phyloP scores from a whole-genome alignment of 2,329 filamentous ascomycete genomes.

The Aspergillus eucalypticola region DNA sequence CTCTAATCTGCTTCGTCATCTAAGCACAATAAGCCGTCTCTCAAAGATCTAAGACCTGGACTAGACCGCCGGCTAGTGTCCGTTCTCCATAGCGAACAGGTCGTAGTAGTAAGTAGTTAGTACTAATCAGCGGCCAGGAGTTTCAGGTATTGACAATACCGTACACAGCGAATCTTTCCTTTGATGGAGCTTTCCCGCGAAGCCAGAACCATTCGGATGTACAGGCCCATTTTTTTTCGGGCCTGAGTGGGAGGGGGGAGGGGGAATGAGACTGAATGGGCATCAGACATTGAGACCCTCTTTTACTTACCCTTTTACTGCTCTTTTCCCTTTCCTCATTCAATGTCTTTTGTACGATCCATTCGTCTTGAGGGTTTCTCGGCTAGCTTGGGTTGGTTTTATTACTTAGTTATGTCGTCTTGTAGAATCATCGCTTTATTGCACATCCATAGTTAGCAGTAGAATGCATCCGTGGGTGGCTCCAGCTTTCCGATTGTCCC shows the following conservation, averaged over 20 bases:
- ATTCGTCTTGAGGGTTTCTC: neutral
- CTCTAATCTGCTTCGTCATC: neutral
- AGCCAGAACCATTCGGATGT: neutral
- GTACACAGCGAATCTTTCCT: neutral
- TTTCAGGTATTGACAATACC: conserved; percentile 2
- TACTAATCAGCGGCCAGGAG: neutral
- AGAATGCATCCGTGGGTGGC: neutral
- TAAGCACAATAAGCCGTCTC: neutral
- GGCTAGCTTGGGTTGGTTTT: neutral
- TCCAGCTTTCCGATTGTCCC: neutral
- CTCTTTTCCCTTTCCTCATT: neutral
- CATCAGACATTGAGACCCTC: neutral
- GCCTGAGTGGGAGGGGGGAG: neutral
- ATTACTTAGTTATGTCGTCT: neutral
- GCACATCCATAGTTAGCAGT: too few species aligned
- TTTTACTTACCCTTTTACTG: neutral
- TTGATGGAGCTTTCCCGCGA: neutral
- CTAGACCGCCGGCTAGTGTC: neutral
- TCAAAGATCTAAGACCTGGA: neutral
- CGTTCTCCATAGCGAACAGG: neutral
- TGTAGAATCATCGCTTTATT: too few species aligned
- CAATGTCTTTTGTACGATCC: neutral
- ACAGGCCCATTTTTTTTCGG: neutral
- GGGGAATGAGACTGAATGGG: neutral
- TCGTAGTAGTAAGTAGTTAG: too few species aligned